phyloP scores from a whole-genome alignment of 345 rosid genomes.

The Salix dunnii region DNA sequence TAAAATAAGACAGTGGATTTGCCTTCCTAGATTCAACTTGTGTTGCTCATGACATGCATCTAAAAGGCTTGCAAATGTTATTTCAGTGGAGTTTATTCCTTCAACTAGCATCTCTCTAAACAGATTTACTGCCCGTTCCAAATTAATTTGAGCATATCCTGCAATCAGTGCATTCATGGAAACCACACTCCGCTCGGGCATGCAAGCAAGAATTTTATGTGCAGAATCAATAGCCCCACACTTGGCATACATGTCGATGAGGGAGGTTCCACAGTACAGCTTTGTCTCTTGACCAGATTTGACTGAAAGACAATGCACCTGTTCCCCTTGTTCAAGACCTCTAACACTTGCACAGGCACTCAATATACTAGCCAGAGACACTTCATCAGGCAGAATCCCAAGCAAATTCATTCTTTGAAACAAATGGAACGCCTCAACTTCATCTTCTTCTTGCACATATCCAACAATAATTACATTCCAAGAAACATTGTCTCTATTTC shows the following conservation, averaged over 20 bases:
- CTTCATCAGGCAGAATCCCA: conserved; percentile 65
- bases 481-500: conserved; percentile 55
- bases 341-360: conserved; percentile 76
- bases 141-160: conserved; percentile 55
- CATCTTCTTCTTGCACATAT: conserved; percentile 72
- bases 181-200: conserved; percentile 63
- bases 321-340: conserved; percentile 56
- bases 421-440: conserved; percentile 62
- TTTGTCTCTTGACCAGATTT: conserved; percentile 67
- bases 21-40: conserved; percentile 50
- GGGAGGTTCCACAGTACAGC: conserved; percentile 81
- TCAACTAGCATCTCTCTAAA: conserved; percentile 55
- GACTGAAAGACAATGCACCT: conserved; percentile 63
- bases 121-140: conserved; percentile 52
- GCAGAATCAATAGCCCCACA: conserved; percentile 52
- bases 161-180: conserved; percentile 85
- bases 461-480: conserved; percentile 96
- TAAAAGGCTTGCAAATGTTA: conserved; percentile 73
- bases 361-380: conserved; percentile 66
- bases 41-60: conserved; percentile 70
- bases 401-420: conserved; percentile 54
- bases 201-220: conserved; percentile 39
- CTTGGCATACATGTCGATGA: conserved; percentile 84
- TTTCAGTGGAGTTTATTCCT: conserved; percentile 61
- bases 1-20: conserved; percentile 59